Conservation (phyloP, 2,329 filamentous ascomycete genomes). For the Cladophialophora yegresii region DNA sequence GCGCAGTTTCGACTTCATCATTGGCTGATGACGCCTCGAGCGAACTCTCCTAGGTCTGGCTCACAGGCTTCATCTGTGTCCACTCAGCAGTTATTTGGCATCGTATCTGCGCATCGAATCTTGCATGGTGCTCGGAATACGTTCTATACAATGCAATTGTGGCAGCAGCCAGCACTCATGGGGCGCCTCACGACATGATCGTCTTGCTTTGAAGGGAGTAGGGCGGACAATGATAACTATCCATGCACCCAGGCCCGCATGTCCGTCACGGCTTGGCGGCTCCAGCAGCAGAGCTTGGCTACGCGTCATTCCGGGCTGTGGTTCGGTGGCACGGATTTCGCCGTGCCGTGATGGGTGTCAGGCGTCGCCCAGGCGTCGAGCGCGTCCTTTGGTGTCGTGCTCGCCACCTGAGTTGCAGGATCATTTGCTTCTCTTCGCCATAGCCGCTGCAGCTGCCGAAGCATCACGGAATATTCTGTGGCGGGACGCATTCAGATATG, state of each 20-base stretch:
- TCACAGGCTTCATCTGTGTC: slow-evolving; percentile 1
- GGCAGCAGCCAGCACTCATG: background rate
- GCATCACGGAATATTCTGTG: slow-evolving; percentile 2
- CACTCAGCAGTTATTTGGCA: background rate
- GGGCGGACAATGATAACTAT: background rate
- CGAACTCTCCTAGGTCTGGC: background rate
- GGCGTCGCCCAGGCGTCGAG: background rate
- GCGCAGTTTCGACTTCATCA: slow-evolving; percentile 14
- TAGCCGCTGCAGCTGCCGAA: background rate
- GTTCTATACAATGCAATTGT: background rate
- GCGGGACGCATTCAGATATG: background rate
- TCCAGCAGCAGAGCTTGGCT: slow-evolving; percentile 13
- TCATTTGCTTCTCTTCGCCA: background rate
- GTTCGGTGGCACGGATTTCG: slow-evolving; percentile 2
- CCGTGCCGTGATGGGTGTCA: slow-evolving; percentile 1
- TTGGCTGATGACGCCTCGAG: slow-evolving; percentile 9
- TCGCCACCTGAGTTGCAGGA: background rate
- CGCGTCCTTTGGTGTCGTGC: background rate
- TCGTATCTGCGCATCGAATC: background rate
- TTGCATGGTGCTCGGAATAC: background rate
- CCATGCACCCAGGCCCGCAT: background rate
- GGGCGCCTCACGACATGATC: background rate
- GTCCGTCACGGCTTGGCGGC: slow-evolving; percentile 1
- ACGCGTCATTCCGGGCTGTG: slow-evolving; percentile 21
- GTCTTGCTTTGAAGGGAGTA: background rate